Evolutionary conservation across 345 rosid genomes (phyloP).

Genomic region (Camelina neglecta): DNA sequence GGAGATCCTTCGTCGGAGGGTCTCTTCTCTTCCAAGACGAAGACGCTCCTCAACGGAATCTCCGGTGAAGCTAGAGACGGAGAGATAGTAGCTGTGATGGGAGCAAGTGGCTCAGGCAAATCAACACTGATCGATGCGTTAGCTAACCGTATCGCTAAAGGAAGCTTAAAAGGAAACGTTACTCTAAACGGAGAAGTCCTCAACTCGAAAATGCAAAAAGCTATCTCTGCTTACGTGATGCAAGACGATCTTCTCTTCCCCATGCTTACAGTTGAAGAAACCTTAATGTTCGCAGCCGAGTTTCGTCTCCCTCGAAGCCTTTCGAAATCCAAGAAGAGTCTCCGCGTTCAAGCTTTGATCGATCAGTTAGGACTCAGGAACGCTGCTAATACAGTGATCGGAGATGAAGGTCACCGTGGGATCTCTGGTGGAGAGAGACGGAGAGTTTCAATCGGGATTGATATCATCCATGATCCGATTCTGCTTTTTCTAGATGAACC

Average conservation of each 20-base stretch:
- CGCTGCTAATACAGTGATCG: constrained; percentile 82
- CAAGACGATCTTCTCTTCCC: constrained; percentile 87
- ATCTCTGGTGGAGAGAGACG: constrained; percentile 91
- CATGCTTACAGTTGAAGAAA: constrained; percentile 93
- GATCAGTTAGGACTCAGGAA: constrained; percentile 83
- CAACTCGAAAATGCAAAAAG: constrained; percentile 80
- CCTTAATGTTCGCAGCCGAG: constrained; percentile 89
- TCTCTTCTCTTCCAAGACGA: constrained; percentile 53
- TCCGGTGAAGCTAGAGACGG: constrained; percentile 92
- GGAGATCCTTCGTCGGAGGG: constrained; percentile 47
- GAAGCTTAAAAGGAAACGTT: constrained; percentile 70
- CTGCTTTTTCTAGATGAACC: constrained; percentile 87
- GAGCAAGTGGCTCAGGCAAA: constrained; percentile 94
- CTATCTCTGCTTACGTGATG: constrained; percentile 92
- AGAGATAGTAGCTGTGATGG: constrained; percentile 85
- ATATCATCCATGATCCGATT: constrained; percentile 89
- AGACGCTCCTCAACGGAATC: constrained; percentile 75
- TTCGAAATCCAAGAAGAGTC: constrained; percentile 71
- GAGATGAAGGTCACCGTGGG: constrained; percentile 94
- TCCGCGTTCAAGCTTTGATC: constrained; percentile 74
- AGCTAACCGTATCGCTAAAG: constrained; percentile 80
- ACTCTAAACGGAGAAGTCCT: constrained; percentile 72
- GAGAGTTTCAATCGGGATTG: constrained; percentile 87
- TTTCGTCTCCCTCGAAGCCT: constrained; percentile 78
- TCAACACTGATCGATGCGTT: constrained; percentile 86